phyloP scores from a whole-genome alignment of 75 land plant species.

The Azolla pinnata region DNA sequence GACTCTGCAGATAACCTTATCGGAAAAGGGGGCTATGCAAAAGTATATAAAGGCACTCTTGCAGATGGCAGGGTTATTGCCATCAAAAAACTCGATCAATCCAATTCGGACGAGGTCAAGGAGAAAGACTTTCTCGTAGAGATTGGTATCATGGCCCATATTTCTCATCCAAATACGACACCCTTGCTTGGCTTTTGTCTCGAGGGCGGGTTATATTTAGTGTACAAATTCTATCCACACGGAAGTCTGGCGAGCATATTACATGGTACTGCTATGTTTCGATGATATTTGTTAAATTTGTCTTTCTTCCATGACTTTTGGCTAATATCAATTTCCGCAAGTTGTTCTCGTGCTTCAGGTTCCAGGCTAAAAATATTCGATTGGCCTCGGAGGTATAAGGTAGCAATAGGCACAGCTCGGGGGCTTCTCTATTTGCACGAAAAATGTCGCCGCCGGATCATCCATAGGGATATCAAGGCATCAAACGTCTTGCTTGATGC shows the following conservation, averaged over 20 bases:
- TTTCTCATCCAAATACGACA: conserved; percentile 70
- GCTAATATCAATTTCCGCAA: not conserved
- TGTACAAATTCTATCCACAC: conserved; percentile 60
- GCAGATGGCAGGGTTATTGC: conserved; percentile 48
- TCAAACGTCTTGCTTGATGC: conserved; percentile 28
- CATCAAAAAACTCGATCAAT: conserved; percentile 64
- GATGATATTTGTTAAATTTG: not conserved
- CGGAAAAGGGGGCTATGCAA: conserved; percentile 73
- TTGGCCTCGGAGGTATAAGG: conserved; percentile 27
- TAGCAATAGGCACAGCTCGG: conserved; percentile 27
- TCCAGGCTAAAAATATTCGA: conserved; percentile 9
- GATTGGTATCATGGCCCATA: conserved; percentile 73
- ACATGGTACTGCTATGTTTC: conserved; percentile 42
- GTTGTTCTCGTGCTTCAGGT: not conserved
- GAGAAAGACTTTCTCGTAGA: conserved; percentile 71
- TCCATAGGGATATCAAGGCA: conserved; percentile 38
- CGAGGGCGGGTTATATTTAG: conserved; percentile 63
- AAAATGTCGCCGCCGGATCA: conserved; percentile 28
- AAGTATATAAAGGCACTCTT: conserved; percentile 67
- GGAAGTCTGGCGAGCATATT: conserved; percentile 60
- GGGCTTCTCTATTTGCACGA: conserved; percentile 31
- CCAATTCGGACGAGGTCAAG: conserved; percentile 40
- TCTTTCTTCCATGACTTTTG: not conserved
- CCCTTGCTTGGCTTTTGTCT: conserved; percentile 67
- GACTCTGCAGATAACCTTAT: conserved; percentile 80